phyloP scores from a whole-genome alignment of 495 filamentous ascomycete species.

The Neurospora sp. region DNA sequence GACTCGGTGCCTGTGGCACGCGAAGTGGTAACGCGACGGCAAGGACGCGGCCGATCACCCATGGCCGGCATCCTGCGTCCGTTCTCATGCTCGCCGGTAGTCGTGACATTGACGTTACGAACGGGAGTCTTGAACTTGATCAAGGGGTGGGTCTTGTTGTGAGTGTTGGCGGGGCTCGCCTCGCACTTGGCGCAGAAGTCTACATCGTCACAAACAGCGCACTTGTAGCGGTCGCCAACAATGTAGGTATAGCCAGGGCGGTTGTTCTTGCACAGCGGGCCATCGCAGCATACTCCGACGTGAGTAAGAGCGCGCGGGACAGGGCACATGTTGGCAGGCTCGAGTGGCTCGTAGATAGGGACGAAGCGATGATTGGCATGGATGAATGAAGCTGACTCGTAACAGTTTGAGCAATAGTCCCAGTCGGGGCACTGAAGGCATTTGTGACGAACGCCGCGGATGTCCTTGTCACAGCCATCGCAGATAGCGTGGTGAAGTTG shows the following conservation, averaged over 20 bases:
- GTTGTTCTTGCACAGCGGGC: conserved; percentile 63
- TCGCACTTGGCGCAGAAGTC: conserved; percentile 97
- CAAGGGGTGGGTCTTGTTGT: conserved; percentile 90
- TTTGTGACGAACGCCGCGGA: conserved; percentile 90
- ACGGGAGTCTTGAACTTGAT: conserved; percentile 97
- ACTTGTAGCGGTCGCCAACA: conserved; percentile 85
- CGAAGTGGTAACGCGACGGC: conserved; percentile 23
- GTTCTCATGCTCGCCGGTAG: conserved; percentile 61
- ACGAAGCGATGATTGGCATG: conserved; percentile 89
- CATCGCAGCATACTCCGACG: conserved; percentile 87
- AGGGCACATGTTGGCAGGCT: conserved; percentile 31
- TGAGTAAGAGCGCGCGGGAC: conserved; percentile 40
- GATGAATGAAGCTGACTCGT: conserved; percentile 48
- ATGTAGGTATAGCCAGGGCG: conserved; percentile 48
- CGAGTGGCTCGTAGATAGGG: conserved; percentile 70
- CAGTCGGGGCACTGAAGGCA: conserved; percentile 95
- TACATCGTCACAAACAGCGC: conserved; percentile 89
- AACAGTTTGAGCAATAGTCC: conserved; percentile 86
- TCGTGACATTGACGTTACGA: conserved; percentile 79
- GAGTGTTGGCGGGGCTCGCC: conserved; percentile 67
- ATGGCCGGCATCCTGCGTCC: conserved; percentile 50
- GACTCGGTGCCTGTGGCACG: conserved; percentile 42
- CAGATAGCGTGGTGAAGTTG: conserved; percentile 79
- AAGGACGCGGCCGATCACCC: conserved; percentile 46
- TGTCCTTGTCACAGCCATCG: conserved; percentile 86